Base-by-base conservation (phyloP, 2,329 filamentous ascomycete genomes). In the Clathrospora elynae region DNA sequence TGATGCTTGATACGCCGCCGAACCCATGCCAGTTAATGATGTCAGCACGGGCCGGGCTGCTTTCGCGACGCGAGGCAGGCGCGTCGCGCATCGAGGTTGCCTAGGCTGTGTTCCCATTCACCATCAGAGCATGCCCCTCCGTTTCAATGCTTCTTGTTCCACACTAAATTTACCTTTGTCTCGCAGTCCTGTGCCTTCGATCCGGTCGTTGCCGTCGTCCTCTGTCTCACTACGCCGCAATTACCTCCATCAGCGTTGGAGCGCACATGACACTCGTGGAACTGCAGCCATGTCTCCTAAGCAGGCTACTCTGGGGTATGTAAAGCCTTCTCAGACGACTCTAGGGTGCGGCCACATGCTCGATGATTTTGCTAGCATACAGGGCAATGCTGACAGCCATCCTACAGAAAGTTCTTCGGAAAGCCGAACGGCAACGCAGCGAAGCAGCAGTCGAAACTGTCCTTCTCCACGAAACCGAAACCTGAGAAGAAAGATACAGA, bases 251-350 rank as follows among this genome's bases (percentile, higher is more conserved):
- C 35, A 39, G 33, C 28, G 25, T 36, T 44, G 35, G 19, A 46
- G 35, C 39, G 46, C 47, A 40, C 36, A 36, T 32, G 14, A 48
- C 26, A 35, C 37, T 25, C 35, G 42, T 34, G 46, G 31, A 44
- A 29, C 48, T n/a, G 47, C 47, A 57, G 51, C 35, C 28, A 78
- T 78, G 75, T 57, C 75, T 35, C 74, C 74, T 13, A 90, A 88
- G 68, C 90, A 95, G 74, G 84, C 87, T 62, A 95, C 88, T 49
- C 75, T 95, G 70, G 88, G 88, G 90, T 95, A 93, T 75, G 90
- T 92, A 51, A 85, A 82, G 72, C 75, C 84, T 61, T 78, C 79
- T 53, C 88, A 92, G 76, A 82, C 79, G 66, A 89, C 85, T 59
- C 74, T 92, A 70, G 81, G 85, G 87, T 90, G 82, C 71, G 76